Percentiles rank a stretch among this genome's conserved stretches.
phyloP scores from a whole-genome alignment of 495 filamentous ascomycete species.

The Podospora conica region DNA sequence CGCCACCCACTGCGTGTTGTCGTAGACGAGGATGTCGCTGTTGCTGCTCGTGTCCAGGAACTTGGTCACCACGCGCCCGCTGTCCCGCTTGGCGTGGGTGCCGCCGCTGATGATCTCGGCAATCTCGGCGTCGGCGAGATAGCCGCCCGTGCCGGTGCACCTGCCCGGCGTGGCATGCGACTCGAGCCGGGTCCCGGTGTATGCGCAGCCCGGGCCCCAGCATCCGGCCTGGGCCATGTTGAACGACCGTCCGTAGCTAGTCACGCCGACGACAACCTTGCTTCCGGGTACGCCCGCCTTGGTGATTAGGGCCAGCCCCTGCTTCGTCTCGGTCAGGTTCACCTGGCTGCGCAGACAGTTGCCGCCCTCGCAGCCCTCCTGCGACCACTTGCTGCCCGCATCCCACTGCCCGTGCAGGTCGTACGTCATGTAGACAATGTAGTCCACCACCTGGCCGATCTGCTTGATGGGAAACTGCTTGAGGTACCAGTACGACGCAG shows the following conservation, averaged over 20 bases:
- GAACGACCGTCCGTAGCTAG: constrained; percentile 17
- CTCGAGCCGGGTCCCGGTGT: constrained; percentile 1
- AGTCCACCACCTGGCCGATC: constrained; percentile 23
- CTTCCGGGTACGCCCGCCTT: constrained; percentile 39
- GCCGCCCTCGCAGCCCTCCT: constrained; percentile 13
- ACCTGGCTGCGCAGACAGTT: constrained; percentile 40
- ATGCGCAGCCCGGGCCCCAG: constrained; percentile 3
- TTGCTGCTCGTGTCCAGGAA: constrained; percentile 17
- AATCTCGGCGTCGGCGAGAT: constrained; percentile 30
- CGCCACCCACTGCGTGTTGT: constrained; percentile 35
- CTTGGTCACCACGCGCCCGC: constrained; percentile 8
- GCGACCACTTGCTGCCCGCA: constrained; percentile 4
- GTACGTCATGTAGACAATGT: constrained; percentile 30
- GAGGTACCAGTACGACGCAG: constrained; percentile 25
- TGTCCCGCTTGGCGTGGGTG: constrained; percentile 32
- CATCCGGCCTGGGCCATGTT: constrained; percentile 19
- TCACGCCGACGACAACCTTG: constrained; percentile 33
- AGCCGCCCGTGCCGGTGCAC: constrained; percentile 33
- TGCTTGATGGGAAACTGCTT: constrained; percentile 17
- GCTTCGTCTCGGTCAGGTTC: constrained; percentile 37
- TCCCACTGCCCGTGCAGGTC: constrained; percentile 25
- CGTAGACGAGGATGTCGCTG: constrained; percentile 39
- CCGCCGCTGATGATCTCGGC: constrained; percentile 18
- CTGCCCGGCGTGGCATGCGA: constrained; percentile 21
- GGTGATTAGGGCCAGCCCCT: constrained; percentile 40